phyloP scores from a whole-genome alignment of 805 yeast genomes.

The Kluyveromyces wickerhamii region DNA sequence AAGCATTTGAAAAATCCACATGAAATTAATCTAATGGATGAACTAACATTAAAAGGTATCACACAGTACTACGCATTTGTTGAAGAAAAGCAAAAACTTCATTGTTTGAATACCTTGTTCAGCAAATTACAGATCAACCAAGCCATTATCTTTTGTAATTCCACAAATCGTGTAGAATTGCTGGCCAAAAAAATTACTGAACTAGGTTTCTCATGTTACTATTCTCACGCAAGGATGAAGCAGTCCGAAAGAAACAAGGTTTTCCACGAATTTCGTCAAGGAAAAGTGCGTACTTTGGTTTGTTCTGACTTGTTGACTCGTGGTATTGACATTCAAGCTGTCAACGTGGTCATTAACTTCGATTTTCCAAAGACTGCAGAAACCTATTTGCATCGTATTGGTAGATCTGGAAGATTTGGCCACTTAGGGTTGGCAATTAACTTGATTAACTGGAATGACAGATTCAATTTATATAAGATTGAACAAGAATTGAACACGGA shows the following conservation, averaged over 20 bases:
- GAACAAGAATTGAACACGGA: constrained; percentile 98
- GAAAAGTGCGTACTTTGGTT: constrained; percentile 92
- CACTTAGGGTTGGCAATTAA: constrained; percentile 97
- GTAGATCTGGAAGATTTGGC: constrained; percentile 98
- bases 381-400: constrained; percentile 95
- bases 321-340: constrained; percentile 99
- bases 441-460: constrained; percentile 92
- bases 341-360: constrained; percentile 93
- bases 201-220: constrained; percentile 91
- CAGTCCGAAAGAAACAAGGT: constrained; percentile 96
- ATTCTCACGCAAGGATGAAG: constrained; percentile 96
- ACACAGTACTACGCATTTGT: constrained; percentile 98
- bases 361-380: constrained; percentile 98
- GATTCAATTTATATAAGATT: constrained; percentile 86
- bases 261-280: constrained; percentile 97
- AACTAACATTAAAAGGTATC: constrained; percentile 89
- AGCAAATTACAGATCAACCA: constrained; percentile 93
- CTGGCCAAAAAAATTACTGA: constrained; percentile 95
- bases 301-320: constrained; percentile 94
- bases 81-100: constrained; percentile 91
- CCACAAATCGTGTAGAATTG: constrained; percentile 92
- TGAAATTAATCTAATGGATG: constrained; percentile 96
- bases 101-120: constrained; percentile 90
- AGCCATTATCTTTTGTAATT: constrained; percentile 94
- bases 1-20: constrained; percentile 84